Base-by-base conservation (phyloP, 2,329 filamentous ascomycete genomes). In the Aaosphaeria arxii region DNA sequence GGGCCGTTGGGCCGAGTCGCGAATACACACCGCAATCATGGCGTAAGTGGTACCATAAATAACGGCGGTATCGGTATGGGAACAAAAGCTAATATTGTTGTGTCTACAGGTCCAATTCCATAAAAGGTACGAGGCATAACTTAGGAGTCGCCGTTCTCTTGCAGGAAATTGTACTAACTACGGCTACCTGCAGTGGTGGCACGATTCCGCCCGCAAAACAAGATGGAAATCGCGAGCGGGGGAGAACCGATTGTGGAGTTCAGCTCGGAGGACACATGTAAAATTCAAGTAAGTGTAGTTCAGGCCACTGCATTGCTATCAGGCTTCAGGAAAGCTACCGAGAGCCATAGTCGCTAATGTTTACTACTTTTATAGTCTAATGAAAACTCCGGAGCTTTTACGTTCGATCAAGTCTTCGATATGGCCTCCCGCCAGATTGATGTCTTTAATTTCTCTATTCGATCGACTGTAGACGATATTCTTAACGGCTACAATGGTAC, bases 401-500 rank as follows among this genome's bases (percentile, higher is more conserved):
- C 94, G 54, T 99, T 97, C 73, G 94, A 99, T 72, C 88, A 92
- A 54, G 90, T 99, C 58, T 99, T 99, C 77, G 90, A 89, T 70
- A 97, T 96, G 89, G 79, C 81, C 72, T 94, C 89, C 65, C 84
- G 84, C 64, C 94, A 99, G 74, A 79, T 83, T 66, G 91, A 97
- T 74, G 91, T 99, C 64, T 99, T 99, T 77, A 89, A 97, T 74
- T 99, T 94, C 77, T 97, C 94, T 39, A 97, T 99, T 72, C 86
- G 88, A 56, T 84, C 89, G 29, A 97, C 94, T 17, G 94, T 99
- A 59, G 92, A 97, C 76, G 94, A 97, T 71, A 96, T 99, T 59
- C 81, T 99, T 57, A 96, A 97, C 74, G 94, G 94, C 57, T 99
- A 99, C 82, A 99, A 99, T 77, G 94, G 92, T 68, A 97, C 92